A percentile compares a stretch with the other conserved stretches of the same genome.
Evolutionary conservation across 1,139 yeast species (phyloP).

Genomic region (Candida pseudoviswanathii): DNA sequence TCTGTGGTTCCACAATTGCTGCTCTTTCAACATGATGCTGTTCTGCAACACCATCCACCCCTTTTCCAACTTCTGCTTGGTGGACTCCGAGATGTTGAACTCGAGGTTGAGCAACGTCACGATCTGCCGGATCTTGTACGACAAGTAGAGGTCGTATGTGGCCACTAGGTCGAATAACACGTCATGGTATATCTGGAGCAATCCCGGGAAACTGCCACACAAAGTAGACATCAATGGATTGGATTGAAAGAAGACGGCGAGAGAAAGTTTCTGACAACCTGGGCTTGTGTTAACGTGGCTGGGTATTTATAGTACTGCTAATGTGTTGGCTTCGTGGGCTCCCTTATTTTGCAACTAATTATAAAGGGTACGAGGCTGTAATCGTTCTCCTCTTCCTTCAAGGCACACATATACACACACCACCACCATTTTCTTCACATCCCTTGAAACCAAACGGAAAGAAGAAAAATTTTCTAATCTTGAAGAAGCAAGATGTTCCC

Average conservation of each 20-base stretch:
- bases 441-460: background rate
- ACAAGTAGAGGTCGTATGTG: conserved; percentile 1
- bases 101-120: conserved; percentile 1
- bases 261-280: background rate
- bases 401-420: background rate
- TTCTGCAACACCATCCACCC: conserved; percentile 3
- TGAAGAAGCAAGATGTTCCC: background rate
- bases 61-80: conserved; percentile 1
- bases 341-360: background rate
- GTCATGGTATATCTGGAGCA: conserved; percentile 1
- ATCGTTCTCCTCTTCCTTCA: background rate
- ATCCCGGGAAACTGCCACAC: background rate
- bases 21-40: conserved; percentile 1
- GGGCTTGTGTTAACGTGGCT: background rate
- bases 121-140: conserved; percentile 1
- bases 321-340: background rate
- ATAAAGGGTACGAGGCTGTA: background rate
- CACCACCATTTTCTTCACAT: background rate
- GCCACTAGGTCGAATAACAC: background rate
- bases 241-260: background rate
- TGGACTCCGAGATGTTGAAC: background rate
- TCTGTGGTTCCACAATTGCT: conserved; percentile 1
- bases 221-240: background rate
- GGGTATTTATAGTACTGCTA: background rate
- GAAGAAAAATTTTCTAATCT: background rate